phyloP scores from a whole-genome alignment of 495 filamentous ascomycete genomes.

The Xylaria nigripes region DNA sequence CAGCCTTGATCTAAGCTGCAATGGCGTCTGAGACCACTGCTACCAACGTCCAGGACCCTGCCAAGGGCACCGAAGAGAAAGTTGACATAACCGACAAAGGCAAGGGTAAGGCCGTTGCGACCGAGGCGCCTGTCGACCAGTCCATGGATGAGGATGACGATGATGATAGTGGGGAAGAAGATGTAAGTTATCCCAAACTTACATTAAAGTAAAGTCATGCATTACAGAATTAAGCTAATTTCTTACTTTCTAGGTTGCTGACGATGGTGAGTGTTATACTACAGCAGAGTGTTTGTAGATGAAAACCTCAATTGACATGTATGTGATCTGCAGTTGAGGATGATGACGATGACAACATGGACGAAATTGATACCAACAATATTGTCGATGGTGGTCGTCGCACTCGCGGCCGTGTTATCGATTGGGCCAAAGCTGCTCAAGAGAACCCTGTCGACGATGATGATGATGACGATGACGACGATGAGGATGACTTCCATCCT shows the following conservation, averaged over 20 bases:
- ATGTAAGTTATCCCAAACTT: conserved; percentile 40
- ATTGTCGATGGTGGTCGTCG: conserved; percentile 71
- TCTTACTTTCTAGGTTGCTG: conserved; percentile 20
- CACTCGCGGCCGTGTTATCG: conserved; percentile 75
- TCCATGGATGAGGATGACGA: conserved; percentile 64
- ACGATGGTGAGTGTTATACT: conserved; percentile 35
- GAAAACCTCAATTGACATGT: conserved; percentile 3
- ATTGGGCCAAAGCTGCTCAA: conserved; percentile 73
- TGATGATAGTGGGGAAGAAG: conserved; percentile 55
- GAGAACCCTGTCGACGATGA: conserved; percentile 61
- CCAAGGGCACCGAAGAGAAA: conserved; percentile 26
- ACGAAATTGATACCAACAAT: conserved; percentile 82
- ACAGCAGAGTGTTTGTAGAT: conserved; percentile 2
- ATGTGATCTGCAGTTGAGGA: conserved; percentile 56
- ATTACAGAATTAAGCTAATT: conserved; percentile 17
- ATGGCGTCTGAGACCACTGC: conserved; percentile 36
- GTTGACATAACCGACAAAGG: conserved; percentile 51
- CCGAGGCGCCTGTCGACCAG: conserved; percentile 45
- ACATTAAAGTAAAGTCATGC: not conserved
- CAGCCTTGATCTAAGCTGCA: conserved; percentile 5
- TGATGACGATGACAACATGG: conserved; percentile 74
- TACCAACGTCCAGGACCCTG: conserved; percentile 22
- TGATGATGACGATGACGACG: conserved; percentile 74
- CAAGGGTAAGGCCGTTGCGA: conserved; percentile 53
- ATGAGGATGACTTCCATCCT: conserved; percentile 58